These are phyloP conservation scores for Pseudozyma hubeiensis DNA, from an alignment of 1,284 basidiomycete genomes.

Conservation along the genomic window DNA sequence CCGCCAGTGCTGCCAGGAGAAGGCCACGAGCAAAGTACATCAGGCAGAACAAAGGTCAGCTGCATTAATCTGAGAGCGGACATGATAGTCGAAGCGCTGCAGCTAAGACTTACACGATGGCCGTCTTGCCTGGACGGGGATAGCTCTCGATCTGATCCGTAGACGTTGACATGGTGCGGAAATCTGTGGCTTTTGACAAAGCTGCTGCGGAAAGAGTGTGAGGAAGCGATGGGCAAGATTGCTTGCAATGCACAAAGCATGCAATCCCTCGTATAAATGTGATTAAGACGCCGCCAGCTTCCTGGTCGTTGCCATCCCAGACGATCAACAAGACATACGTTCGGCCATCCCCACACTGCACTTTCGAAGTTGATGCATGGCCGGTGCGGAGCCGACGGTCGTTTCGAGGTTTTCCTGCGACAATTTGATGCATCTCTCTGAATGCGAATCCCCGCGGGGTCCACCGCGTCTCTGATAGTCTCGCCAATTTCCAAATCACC, in stretches of 20 bases:
- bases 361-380: slow-evolving; percentile 3
- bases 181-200: neutral
- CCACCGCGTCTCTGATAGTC: slow-evolving; percentile 2
- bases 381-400: slow-evolving; percentile 18
- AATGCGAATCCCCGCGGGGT: slow-evolving; percentile 24
- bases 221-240: no score
- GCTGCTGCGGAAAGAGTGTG: neutral
- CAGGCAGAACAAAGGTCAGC: neutral
- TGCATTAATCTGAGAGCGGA: no score
- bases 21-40: neutral
- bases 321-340: no score
- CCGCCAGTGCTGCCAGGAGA: slow-evolving; percentile 32
- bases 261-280: no score
- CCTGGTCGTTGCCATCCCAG: no score
- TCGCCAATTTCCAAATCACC: neutral
- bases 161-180: slow-evolving; percentile 19
- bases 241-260: no score
- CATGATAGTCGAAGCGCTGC: neutral
- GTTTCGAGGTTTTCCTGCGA: neutral
- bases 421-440: neutral
- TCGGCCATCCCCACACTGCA: neutral
- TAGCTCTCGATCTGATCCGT: slow-evolving; percentile 40
- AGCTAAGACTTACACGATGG: slow-evolving; percentile 49
- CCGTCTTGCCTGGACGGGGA: slow-evolving; percentile 52
- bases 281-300: no score